Base-by-base conservation (phyloP, 2,329 filamentous ascomycete genomes). In the Magnaporthales sp. region DNA sequence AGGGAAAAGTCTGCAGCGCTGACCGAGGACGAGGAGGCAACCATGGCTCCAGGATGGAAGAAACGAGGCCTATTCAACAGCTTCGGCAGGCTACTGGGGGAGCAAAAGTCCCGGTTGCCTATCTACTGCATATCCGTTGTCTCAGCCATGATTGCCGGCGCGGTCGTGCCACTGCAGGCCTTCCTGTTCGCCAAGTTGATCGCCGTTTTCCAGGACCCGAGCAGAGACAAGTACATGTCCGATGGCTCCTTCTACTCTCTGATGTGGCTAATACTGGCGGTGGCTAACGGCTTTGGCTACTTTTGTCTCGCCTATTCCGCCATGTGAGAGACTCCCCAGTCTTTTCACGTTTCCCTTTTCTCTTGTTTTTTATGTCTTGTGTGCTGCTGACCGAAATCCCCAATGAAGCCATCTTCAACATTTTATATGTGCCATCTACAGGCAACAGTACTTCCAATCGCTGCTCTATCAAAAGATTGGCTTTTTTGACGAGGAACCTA, bases 211-310 rank as follows among this genome's bases (percentile, higher is more conserved):
- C 74, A 79, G n/a, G 73, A 75, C 10, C 63, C 69, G 5, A 66
- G 67, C 1, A 19, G 9, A 29, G 64, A 66, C 19, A 27, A 66
- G 31, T 66, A 74, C 11, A 62, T 73, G 31, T 64, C 70, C 26
- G 67, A 67, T 3, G 68, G 68, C 19, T 80, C 84, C 64, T 89
- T 89, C 73, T 90, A 86, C 85, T 82, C 86, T 0, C 79, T 88
- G 68, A 90, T 90, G 85, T 91, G 87, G 79, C 79, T 86, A 24
- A 75, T 86, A 0, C 77, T 89, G 30, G 87, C 87, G 1, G 77
- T 83, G 4, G 81, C 76, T 10, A 75, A 82, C 10, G 84, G 84
- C 1, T 1, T 83, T 0, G 76, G 80, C 19, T 89, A 89, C 73
- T 85, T 85, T 69, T 67, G 79, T 26, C 75, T 86, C 7, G 79